phyloP scores from a whole-genome alignment of 495 filamentous ascomycete genomes.

The Xylaria sp. region DNA sequence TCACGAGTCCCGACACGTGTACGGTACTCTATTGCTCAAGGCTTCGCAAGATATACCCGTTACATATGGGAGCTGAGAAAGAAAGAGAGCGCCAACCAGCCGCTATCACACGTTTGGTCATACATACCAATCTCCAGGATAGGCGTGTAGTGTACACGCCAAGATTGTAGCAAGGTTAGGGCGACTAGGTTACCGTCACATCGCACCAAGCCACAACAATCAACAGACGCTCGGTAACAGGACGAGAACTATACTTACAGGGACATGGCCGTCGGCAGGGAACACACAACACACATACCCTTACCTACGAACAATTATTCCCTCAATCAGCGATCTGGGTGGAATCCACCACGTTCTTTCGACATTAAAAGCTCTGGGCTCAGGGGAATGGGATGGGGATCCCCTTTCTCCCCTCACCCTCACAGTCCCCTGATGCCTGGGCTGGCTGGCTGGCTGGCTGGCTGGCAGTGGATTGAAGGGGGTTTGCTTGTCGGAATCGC shows the following conservation, averaged over 20 bases:
- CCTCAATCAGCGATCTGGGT: slow-evolving; percentile 18
- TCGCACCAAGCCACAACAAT: slow-evolving; percentile 23
- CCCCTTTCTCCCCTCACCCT: neutral
- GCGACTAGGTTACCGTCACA: slow-evolving; percentile 23
- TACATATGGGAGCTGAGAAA: neutral
- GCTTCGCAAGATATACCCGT: slow-evolving; percentile 25
- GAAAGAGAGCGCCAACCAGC: slow-evolving; percentile 22
- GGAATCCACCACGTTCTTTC: slow-evolving; percentile 20
- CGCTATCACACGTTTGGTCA: slow-evolving; percentile 25
- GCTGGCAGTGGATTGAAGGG: neutral
- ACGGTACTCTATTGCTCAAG: neutral
- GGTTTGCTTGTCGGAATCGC: slow-evolving; percentile 15
- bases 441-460: neutral
- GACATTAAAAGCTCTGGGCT: slow-evolving; percentile 12
- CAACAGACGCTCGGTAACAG: slow-evolving; percentile 23
- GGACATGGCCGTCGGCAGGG: slow-evolving; percentile 18
- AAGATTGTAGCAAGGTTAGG: neutral
- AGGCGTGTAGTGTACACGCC: slow-evolving; percentile 5
- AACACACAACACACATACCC: neutral
- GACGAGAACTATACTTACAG: slow-evolving; percentile 6
- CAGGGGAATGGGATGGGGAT: neutral
- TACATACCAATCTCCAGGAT: slow-evolving; percentile 16
- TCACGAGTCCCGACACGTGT: slow-evolving; percentile 18
- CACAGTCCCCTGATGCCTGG: slow-evolving; percentile 12
- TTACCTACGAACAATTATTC: slow-evolving; percentile 24